These are phyloP conservation scores for Podaxis mareebaensis DNA, from an alignment of 768 basidiomycete species.

Conservation along the genomic window DNA sequence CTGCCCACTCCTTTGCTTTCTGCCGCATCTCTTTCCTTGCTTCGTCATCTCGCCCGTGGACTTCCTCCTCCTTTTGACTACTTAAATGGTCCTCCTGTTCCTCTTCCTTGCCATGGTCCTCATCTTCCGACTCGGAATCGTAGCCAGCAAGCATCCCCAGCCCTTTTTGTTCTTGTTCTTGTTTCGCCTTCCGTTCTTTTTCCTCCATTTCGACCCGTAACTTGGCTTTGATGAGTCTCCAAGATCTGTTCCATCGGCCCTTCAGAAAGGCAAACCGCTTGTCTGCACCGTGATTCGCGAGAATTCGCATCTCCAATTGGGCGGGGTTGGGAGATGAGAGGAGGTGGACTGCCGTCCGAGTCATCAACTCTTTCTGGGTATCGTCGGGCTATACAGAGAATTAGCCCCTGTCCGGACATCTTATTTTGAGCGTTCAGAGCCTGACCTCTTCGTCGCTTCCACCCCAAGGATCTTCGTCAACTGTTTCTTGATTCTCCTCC, in stretches of 20 bases:
- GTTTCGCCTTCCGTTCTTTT: slow-evolving; percentile 27
- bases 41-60: slow-evolving; percentile 19
- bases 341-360: slow-evolving; percentile 71
- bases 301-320: slow-evolving; percentile 84
- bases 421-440: background rate
- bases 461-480: slow-evolving; percentile 54
- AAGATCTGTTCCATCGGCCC: slow-evolving; percentile 70
- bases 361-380: slow-evolving; percentile 64
- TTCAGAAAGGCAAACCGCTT: slow-evolving; percentile 78
- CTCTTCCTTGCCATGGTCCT: slow-evolving; percentile 30
- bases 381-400: slow-evolving; percentile 53
- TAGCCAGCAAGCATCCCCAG: slow-evolving; percentile 63
- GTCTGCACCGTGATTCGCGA: slow-evolving; percentile 83
- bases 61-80: slow-evolving; percentile 18
- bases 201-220: slow-evolving; percentile 32
- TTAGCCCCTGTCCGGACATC: background rate
- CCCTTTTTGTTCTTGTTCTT: slow-evolving; percentile 24
- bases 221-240: slow-evolving; percentile 57
- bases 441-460: slow-evolving; percentile 67
- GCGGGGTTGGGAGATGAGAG: slow-evolving; percentile 72
- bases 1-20: slow-evolving; percentile 59
- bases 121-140: slow-evolving; percentile 41
- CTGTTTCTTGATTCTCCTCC: slow-evolving; percentile 31
- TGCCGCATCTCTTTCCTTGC: slow-evolving; percentile 46
- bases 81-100: slow-evolving; percentile 1